A percentile compares a stretch with the other conserved stretches of the same genome.
Conservation (phyloP, 169 alveolate species). For the Plasmodium adleri region DNA sequence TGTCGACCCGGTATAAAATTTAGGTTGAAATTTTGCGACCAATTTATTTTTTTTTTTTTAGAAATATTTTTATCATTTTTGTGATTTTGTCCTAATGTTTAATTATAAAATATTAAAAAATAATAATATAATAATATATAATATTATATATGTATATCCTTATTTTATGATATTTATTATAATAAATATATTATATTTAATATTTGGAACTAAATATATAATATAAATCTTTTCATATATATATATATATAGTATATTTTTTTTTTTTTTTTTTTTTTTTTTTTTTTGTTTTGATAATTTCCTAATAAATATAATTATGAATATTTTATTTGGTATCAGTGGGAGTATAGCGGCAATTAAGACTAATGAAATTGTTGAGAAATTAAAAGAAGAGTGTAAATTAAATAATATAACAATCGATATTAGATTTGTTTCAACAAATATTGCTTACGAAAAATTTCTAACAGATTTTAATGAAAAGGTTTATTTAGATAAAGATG, state of each 20-base stretch:
- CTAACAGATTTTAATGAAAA: slow-evolving; percentile 75
- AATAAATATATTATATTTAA: too few relatives aligned
- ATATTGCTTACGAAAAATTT: slow-evolving; percentile 79
- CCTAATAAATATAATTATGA: slow-evolving; percentile 17
- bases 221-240: neutral
- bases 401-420: slow-evolving; percentile 68
- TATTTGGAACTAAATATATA: too few relatives aligned
- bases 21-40: too few relatives aligned
- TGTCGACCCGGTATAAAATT: too few relatives aligned
- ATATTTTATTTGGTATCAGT: slow-evolving; percentile 87
- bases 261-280: neutral
- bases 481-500: slow-evolving; percentile 84
- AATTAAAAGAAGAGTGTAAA: slow-evolving; percentile 45
- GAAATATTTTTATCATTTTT: too few relatives aligned
- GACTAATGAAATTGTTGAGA: slow-evolving; percentile 79
- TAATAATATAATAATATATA: too few relatives aligned
- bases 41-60: too few relatives aligned
- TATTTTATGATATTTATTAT: too few relatives aligned
- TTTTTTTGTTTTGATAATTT: neutral
- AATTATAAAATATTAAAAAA: too few relatives aligned
- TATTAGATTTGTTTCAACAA: slow-evolving; percentile 77
- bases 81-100: too few relatives aligned
- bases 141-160: too few relatives aligned
- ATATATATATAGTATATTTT: neutral
- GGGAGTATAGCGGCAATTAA: slow-evolving; percentile 94